A percentile compares a stretch with the other conserved stretches of the same genome.
These are phyloP conservation scores for Pulveroboletus sp. DNA, from an alignment of 768 basidiomycete species.

Conservation along the genomic window DNA sequence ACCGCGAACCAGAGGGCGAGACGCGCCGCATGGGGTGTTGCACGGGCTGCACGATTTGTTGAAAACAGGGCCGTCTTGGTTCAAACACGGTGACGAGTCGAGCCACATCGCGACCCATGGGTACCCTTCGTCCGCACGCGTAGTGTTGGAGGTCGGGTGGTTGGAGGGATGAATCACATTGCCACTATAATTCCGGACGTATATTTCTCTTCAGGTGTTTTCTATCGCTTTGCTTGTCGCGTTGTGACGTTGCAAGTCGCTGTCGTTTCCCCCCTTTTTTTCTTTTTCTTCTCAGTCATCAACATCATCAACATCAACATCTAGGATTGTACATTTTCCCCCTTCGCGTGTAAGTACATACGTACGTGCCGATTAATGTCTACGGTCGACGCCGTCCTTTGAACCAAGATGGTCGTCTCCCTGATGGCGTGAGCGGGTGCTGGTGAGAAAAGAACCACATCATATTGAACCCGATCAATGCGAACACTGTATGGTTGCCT, in stretches of 20 bases:
- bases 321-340: slow-evolving; percentile 5
- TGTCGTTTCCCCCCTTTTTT: background rate
- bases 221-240: slow-evolving; percentile 1
- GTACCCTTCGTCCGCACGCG: too few species aligned
- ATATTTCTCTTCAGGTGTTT: background rate
- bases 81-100: too few species aligned
- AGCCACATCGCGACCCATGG: too few species aligned
- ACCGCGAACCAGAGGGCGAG: slow-evolving; percentile 13
- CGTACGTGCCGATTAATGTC: too few species aligned
- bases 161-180: slow-evolving; percentile 1
- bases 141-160: background rate
- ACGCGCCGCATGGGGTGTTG: slow-evolving; percentile 32
- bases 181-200: background rate
- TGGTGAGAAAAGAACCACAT: too few species aligned
- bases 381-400: too few species aligned
- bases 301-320: too few species aligned
- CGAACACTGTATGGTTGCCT: too few species aligned
- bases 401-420: too few species aligned
- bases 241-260: background rate
- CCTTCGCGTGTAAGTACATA: slow-evolving; percentile 10
- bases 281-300: background rate
- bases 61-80: background rate
- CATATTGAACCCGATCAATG: too few species aligned
- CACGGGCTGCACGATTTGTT: slow-evolving; percentile 39
- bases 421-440: too few species aligned